Evolutionary conservation across 495 filamentous ascomycete species (phyloP), one percentile per base, ranked within the genome.

Genomic region (Penicillium desertorum): DNA sequence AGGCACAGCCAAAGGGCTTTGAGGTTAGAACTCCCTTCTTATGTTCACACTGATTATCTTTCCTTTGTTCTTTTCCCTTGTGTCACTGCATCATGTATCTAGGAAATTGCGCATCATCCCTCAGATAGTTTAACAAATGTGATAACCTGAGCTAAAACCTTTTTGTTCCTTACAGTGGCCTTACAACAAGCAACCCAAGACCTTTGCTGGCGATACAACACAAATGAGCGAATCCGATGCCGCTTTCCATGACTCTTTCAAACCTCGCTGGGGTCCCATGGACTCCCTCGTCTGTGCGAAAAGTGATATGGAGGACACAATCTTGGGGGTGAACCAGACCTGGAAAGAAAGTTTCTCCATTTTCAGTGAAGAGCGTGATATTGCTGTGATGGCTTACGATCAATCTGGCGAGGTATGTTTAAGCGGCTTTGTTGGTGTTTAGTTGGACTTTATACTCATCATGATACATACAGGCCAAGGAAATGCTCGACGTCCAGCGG

Each of bases 221-320:
- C 71, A 85, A 45, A 77, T 90, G 79, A 78, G 73, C 59, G 70
- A 79, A 30, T 69, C 70, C 27, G 88, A 91, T 44, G 71, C 76
- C 67, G 76, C 72, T 44, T 87, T 83, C 64, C 83, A 88, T 73
- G 68, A 80, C 52, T 82, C 80, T 55, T 79, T 88, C 77, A 89
- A 89, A 54, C 89, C 91, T 30, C 84, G 81, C 48, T 96, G 93
- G 90, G 86, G 88, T 25, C 82, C 85, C 2, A 82, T 85, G 65
- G 87, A 90, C 57, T 83, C 82, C 2, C 71, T 96, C 25, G 75
- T 95, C 7, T 91, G 87, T 56, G 79, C 83, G 2, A 74, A 66
- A 25, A 67, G 65, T 36, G 65, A 65, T n/a, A 54, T 68, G 46
- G 58, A 51, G 9, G 62, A 64, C 5, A 52, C 62, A 22, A 53